Evolutionary conservation across 805 yeast genomes (phyloP), one percentile per base, ranked within the genome.

Genomic region (Candida sphagnicola): DNA sequence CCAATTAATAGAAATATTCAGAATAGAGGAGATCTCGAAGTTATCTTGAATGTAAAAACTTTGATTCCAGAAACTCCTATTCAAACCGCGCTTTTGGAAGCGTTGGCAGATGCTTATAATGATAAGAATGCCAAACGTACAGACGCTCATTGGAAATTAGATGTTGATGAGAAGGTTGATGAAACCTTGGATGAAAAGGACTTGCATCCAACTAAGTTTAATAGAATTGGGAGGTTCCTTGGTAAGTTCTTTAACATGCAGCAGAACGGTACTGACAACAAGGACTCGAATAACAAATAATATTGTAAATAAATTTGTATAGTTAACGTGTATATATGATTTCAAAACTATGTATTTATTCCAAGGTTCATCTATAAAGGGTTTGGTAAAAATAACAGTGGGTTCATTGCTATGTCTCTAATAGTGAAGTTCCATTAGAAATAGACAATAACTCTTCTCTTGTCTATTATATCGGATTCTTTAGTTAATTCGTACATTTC

Each of bases 31-130:
- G 86, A 84, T 51, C 70, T 90, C 76, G 81, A 78, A 50, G 86
- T 93, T 13, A 69, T 77, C 10, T 73, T 89, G 48, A 77, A 78
- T 35, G 84, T 93, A 13, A 76, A 78, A 51, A 78, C 89, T 3
- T 67, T 81, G 49, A 75, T 80, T 41, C 95, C 98, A 2, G 74
- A 75, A 39, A 82, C 85, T 17, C 85, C 91, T 11, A 82, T 93
- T 1, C 96, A 93, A 59, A 82, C 81, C 10, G 95, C 95, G 19
- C 67, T 93, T 39, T 72, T 95, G 53, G 99, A 93, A 59, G 96
- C 96, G 0, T 72, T 93, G 46, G 99, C 99, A 1, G 96, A 89
- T 55, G 84, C 95, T 2, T 75, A 84, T 35, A 78, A 85, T 42
- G 99, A 93, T 59, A 70, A 70, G 31, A 74, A 71, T 17, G 99